phyloP scores from a whole-genome alignment of 345 rosid species.

The Pistacia integerrima region DNA sequence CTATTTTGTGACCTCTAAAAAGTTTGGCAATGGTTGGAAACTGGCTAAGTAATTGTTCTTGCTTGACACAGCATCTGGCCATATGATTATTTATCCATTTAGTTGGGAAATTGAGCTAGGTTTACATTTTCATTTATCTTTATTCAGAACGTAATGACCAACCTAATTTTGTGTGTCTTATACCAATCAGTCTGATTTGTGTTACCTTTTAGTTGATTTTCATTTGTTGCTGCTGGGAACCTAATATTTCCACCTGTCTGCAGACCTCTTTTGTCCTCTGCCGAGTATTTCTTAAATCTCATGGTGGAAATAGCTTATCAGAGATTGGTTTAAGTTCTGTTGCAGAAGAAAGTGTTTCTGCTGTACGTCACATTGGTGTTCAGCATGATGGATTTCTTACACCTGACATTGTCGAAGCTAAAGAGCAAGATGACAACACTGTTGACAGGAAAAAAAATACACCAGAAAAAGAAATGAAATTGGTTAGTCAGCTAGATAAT shows the following conservation, averaged over 20 bases:
- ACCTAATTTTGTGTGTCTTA: background rate
- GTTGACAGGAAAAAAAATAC: slow-evolving; percentile 17
- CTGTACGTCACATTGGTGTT: slow-evolving; percentile 34
- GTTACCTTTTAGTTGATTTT: slow-evolving; percentile 1
- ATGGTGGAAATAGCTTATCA: slow-evolving; percentile 32
- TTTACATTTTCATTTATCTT: background rate
- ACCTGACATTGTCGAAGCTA: slow-evolving; percentile 28
- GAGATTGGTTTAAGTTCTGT: slow-evolving; percentile 37
- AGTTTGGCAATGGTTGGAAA: background rate
- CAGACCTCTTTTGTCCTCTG: slow-evolving; percentile 59
- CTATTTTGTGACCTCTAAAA: slow-evolving; percentile 8
- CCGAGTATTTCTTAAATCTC: slow-evolving; percentile 45
- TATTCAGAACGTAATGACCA: background rate
- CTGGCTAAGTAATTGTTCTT: background rate
- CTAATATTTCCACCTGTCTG: slow-evolving; percentile 18
- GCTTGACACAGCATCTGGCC: background rate
- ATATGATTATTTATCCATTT: background rate
- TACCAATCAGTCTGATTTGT: slow-evolving; percentile 4
- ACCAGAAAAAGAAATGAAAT: slow-evolving; percentile 13
- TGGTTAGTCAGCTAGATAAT: slow-evolving; percentile 23
- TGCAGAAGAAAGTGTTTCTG: slow-evolving; percentile 47
- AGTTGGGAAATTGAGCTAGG: slow-evolving; percentile 3
- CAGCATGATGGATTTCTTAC: slow-evolving; percentile 39
- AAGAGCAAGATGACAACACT: slow-evolving; percentile 2
- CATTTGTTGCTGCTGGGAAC: slow-evolving; percentile 1